These are phyloP conservation scores for Prosopis cineraria DNA, from an alignment of 306 rosid species.

Conservation along the genomic window DNA sequence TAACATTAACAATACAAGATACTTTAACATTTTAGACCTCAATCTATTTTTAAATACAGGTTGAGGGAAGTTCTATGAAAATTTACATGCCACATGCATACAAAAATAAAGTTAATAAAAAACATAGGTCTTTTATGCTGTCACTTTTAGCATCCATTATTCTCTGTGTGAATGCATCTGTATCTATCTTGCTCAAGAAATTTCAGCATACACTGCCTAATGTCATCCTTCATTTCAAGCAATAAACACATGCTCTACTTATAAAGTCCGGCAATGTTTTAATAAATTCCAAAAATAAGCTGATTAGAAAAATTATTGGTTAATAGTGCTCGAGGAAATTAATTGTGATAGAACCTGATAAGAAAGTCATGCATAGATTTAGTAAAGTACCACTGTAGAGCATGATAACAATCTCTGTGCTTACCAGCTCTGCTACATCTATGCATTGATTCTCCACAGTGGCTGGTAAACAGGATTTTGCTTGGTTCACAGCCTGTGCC, in stretches of 20 bases:
- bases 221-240: not conserved
- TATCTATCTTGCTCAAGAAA: not conserved
- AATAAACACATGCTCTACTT: not conserved
- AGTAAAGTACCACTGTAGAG: not conserved
- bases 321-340: not conserved
- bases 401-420: not conserved
- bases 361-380: not conserved
- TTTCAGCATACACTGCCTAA: not conserved
- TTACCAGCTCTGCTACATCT: not conserved
- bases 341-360: not conserved
- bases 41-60: constrained; percentile 6
- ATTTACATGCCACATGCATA: not conserved
- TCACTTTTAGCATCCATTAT: not conserved
- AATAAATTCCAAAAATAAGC: not conserved
- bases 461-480: not conserved
- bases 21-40: not conserved
- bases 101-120: not conserved
- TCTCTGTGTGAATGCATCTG: not conserved
- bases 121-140: not conserved
- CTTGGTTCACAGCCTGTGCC: constrained; percentile 5
- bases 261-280: not conserved
- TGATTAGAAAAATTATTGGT: not conserved
- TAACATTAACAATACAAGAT: not conserved
- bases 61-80: not conserved
- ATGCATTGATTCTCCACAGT: not conserved